Evolutionary conservation across 2,329 filamentous ascomycete species (phyloP).

Genomic region (Calonectria hawksworthii): DNA sequence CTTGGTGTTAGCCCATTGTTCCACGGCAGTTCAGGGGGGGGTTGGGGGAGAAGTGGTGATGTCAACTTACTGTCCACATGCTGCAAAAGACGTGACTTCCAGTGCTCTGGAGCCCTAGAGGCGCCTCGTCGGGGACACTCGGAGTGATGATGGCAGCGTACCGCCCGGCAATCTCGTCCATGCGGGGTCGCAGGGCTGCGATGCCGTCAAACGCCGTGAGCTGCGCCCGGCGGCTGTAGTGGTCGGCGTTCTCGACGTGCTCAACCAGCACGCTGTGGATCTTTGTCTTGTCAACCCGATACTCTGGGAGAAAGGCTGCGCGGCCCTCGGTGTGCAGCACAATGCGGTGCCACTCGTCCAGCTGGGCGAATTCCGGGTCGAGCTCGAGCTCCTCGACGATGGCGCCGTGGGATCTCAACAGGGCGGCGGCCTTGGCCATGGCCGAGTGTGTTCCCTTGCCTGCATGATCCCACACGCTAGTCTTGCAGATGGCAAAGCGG

Average conservation of each 20-base stretch:
- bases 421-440: conserved; percentile 54
- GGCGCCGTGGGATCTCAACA: conserved; percentile 64
- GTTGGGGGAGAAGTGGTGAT: not conserved
- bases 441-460: conserved; percentile 61
- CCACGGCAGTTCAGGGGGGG: no score
- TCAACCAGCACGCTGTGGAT: conserved; percentile 61
- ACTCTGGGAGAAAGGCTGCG: conserved; percentile 68
- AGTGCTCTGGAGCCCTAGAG: conserved; percentile 65
- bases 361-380: conserved; percentile 61
- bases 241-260: conserved; percentile 65
- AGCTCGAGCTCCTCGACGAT: conserved; percentile 69
- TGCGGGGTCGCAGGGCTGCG: conserved; percentile 66
- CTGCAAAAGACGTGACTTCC: conserved; percentile 68
- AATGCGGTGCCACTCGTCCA: conserved; percentile 67
- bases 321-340: conserved; percentile 68
- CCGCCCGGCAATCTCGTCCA: conserved; percentile 65
- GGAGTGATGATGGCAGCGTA: conserved; percentile 73
- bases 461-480: conserved; percentile 66
- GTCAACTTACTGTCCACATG: conserved; percentile 64
- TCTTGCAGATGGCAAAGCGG: conserved; percentile 70
- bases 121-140: conserved; percentile 72
- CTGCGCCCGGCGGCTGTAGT: conserved; percentile 62
- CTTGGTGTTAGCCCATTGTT: conserved; percentile 2
- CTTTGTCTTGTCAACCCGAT: conserved; percentile 62
- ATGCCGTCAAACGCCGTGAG: conserved; percentile 68